Base-by-base conservation (phyloP, 78 protist genomes). In the Tieghemostelium lacteum region DNA sequence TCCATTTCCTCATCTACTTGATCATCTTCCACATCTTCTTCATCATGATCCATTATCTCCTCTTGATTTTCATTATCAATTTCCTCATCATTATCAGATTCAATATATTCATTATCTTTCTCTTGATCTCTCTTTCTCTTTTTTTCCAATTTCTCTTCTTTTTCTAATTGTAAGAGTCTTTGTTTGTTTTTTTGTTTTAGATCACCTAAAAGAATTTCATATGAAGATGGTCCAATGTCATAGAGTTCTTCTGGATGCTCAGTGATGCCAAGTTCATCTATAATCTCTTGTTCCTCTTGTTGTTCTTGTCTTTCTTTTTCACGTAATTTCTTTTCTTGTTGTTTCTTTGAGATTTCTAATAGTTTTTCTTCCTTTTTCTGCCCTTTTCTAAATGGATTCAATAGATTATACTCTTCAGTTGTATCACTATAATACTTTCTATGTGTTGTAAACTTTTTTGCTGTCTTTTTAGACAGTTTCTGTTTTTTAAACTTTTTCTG, bases 221-320 rank as follows among this genome's bases (percentile, higher is more conserved):
- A 69, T 8, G 89, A 34, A 5, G 89, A 80, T 40, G 89, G 70
- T 1, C 89, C 89, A 26, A 80, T 71, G 26, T 80, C 89, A 57
- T 54, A 80, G 52, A 80, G 16, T 34, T 58, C 52, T 16, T 67
- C 40, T 5, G 22, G 20, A 19, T 49, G 42, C 3, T 55, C 77
- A 22, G 24, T 62, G 16, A 50, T 58, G 22, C 60, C 71, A 5
- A 69, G 26, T 31, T 80, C 71, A 34, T 62, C 19, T 14, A 29
- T 7, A 2, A 49, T 6, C 16, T 72, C 66, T 0, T 66, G 57
- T 17, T 69, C 57, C 60, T 73, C 67, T 55, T 52, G n/a, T 57
- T 67, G 54, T 31, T 80, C 89, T 28, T 80, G 24, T 57, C 37
- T 58, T 40, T 69, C 65, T 80, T 60, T 55, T 16, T 67, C 55